These are phyloP conservation scores for Lipomyces sp. DNA, from an alignment of 805 yeast genomes.

Conservation along the genomic window DNA sequence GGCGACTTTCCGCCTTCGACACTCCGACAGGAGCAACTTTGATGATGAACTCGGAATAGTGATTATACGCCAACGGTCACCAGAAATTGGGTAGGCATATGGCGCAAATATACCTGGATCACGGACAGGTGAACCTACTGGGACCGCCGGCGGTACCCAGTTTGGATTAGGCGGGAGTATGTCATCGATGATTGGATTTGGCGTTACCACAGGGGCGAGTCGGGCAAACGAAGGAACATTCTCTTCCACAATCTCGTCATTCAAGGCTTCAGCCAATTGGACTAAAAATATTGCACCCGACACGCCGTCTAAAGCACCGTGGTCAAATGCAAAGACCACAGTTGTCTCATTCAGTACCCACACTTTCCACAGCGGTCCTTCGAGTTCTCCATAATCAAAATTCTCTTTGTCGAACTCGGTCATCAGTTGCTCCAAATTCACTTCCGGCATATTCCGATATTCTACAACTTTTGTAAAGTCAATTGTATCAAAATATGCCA, in stretches of 20 bases:
- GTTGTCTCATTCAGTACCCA: background rate
- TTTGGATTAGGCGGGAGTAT: background rate
- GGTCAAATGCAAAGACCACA: slow-evolving; percentile 20
- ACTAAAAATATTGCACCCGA: slow-evolving; percentile 13
- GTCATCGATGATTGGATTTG: slow-evolving; percentile 5
- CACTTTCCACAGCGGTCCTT: slow-evolving; percentile 19
- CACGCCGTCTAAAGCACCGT: slow-evolving; percentile 17
- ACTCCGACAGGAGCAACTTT: background rate
- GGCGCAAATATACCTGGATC: slow-evolving; percentile 4
- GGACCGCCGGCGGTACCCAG: slow-evolving; percentile 2
- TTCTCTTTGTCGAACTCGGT: background rate
- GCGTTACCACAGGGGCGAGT: background rate
- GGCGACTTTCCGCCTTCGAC: slow-evolving; percentile 17
- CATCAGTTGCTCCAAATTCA: slow-evolving; percentile 6
- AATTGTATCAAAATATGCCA: slow-evolving; percentile 7
- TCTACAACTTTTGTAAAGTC: slow-evolving; percentile 2
- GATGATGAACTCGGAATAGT: background rate
- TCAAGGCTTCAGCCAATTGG: slow-evolving; percentile 3
- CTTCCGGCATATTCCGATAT: background rate
- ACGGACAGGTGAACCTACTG: background rate
- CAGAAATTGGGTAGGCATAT: slow-evolving; percentile 1
- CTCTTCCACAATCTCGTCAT: background rate
- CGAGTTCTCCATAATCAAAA: slow-evolving; percentile 3
- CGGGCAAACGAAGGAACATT: background rate
- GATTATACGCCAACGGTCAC: background rate